Base-by-base conservation (phyloP, 2,329 filamentous ascomycete species). In the Fusarium sp. region DNA sequence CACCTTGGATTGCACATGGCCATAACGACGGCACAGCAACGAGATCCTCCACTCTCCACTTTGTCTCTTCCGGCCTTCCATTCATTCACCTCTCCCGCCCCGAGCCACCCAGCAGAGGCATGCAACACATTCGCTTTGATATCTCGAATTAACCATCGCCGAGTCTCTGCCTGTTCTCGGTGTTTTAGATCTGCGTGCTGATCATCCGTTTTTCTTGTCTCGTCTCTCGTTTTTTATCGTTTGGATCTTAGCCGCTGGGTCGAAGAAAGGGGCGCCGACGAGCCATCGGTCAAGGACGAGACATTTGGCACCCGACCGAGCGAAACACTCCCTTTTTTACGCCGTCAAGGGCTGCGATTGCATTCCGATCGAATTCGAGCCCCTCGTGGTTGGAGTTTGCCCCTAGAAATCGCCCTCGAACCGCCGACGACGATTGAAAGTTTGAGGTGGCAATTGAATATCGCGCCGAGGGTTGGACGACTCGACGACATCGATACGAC, bases 21-120 rank as follows among this genome's bases (percentile, higher is more conserved):
- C 69, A 68, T 48, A 52, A 64, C 70, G 48, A 72, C 56, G 61
- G 69, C 71, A 68, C 71, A 63, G 71, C 71, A 73, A 73, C 71
- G 57, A 72, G 70, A 68, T 59, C 61, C 48, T 63, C 31, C 58
- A 26, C 33, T 35, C 33, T 62, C 57, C 53, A 46, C 56, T 57
- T 41, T 63, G 55, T 64, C 68, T 69, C 63, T 56, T 63, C 53
- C 55, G 53, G 48, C 66, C 42, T 64, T 60, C 48, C 48, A 50
- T 26, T 26, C 43, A n/a, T 20, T 65, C 50, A 53, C 6, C 26
- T 57, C 33, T 9, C 33, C n/a, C 44, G 13, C 26, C 49, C 47
- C 54, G 55, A 55, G 59, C 56, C 52, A 41, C 37, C 46, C 47
- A 69, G 46, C 50, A 69, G 66, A 69, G 66, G 62, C 39, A 62